Evolutionary conservation across 345 rosid genomes (phyloP).

Genomic region (Eucalyptus regnans): DNA sequence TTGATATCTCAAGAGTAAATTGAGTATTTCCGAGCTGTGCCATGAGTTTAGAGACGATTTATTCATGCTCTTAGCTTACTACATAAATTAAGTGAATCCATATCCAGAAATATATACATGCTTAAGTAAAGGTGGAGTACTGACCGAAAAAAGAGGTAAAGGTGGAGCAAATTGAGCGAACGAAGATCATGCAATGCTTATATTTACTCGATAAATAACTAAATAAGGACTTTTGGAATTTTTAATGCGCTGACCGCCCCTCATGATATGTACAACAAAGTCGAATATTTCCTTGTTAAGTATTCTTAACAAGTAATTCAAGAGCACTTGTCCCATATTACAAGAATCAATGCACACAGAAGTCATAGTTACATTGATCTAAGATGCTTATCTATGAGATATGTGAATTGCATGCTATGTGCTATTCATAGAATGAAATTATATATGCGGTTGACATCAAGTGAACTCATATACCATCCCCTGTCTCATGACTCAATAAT

Average conservation of each 20-base stretch:
- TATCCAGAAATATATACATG: background rate
- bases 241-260: rapidly evolving
- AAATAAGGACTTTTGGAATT: background rate
- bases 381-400: background rate
- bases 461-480: background rate
- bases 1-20: background rate
- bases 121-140: too few relatives aligned
- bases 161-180: background rate
- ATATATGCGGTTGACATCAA: background rate
- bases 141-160: background rate
- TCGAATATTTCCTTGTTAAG: background rate
- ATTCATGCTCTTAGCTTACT: background rate
- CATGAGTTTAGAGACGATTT: background rate
- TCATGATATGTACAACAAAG: background rate
- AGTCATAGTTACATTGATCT: background rate
- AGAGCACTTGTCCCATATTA: background rate
- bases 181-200: background rate
- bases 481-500: background rate
- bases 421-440: background rate
- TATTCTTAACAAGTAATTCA: background rate
- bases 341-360: background rate
- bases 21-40: background rate
- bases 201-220: background rate
- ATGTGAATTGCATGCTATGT: background rate
- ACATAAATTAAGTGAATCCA: background rate